Evolutionary conservation across 176 grass and related monocot species (phyloP), one percentile per base, ranked within the genome.

Genomic region (Elymus sibiricus): DNA sequence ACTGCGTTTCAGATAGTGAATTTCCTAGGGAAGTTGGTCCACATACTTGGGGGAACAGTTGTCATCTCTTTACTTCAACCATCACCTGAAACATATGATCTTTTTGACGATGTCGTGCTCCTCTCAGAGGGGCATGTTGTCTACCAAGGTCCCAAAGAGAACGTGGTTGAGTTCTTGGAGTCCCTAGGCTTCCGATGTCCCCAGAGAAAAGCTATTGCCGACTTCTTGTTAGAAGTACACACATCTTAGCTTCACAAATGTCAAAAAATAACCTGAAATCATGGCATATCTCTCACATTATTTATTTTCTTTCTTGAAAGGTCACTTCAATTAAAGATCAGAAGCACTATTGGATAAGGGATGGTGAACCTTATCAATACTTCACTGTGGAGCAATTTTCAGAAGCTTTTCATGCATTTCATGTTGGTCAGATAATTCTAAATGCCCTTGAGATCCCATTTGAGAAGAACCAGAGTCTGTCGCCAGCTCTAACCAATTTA

Each of bases 301-400:
- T 60, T 59, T 21, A 40, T 29, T 46, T 65, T 28, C 17, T 40
- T 85, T 39, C 25, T 70, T 86, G 29, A 74, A 55, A 95, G 94
- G 94, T 95, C 16, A 93, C 83, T 42, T 95, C 90, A 19, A 74
- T 87, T 55, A 92, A 95, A 86, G 90, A 95, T 82, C 93, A 95
- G 46, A 43, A 91, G 31, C 86, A 89, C 6, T 95, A 93, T 16
- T 95, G 90, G 90, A 47, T 65, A 25, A 22, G 28, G 7, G 38
- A 64, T 7, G 34, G 74, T 40, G 80, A 79, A 80, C 59, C 76
- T 35, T 93, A 93, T 29, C 65, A n/a, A 51, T 91, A 51, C 82
- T 70, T 29, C 25, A 70, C 25, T 3, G 86, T 87, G 32, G 88
- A 84, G 44, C 56, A 86, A 79, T 93, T 95, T 83, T 37, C 91